phyloP scores from a whole-genome alignment of 2,329 filamentous ascomycete genomes.

The Trichoderma citrinoviride region DNA sequence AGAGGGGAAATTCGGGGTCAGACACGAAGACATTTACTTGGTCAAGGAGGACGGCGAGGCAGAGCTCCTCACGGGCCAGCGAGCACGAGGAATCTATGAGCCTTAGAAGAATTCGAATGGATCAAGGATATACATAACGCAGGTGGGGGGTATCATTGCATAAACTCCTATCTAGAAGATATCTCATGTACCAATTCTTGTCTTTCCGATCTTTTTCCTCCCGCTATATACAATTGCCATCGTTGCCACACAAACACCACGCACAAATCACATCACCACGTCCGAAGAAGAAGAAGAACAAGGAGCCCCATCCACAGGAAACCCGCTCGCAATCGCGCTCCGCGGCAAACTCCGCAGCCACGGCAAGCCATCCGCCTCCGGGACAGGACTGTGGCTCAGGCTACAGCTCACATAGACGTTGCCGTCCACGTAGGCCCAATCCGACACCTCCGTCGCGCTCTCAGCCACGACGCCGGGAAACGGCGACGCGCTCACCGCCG shows the following conservation, averaged over 20 bases:
- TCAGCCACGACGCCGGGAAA: constrained; percentile 34
- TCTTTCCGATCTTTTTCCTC: not conserved
- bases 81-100: constrained; percentile 52
- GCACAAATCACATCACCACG: not conserved
- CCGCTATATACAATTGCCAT: not conserved
- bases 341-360: constrained; percentile 35
- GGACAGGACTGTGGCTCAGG: constrained; percentile 34
- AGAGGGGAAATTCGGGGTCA: constrained; percentile 57
- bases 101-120: constrained; percentile 34
- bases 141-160: constrained; percentile 23
- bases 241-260: not conserved
- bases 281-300: no score
- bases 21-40: constrained; percentile 61
- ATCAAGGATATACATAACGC: not conserved
- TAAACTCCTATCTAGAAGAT: constrained; percentile 17
- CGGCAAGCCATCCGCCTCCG: constrained; percentile 28
- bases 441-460: constrained; percentile 32
- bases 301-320: constrained; percentile 28
- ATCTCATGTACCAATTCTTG: not conserved
- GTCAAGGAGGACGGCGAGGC: constrained; percentile 53
- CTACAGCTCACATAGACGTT: constrained; percentile 37
- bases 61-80: constrained; percentile 53
- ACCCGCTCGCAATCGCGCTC: constrained; percentile 36
- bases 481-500: constrained; percentile 36
- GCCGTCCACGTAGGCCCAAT: constrained; percentile 36